Evolutionary conservation across 2,329 filamentous ascomycete species (phyloP).

Genomic region (Cladosporium sp.): DNA sequence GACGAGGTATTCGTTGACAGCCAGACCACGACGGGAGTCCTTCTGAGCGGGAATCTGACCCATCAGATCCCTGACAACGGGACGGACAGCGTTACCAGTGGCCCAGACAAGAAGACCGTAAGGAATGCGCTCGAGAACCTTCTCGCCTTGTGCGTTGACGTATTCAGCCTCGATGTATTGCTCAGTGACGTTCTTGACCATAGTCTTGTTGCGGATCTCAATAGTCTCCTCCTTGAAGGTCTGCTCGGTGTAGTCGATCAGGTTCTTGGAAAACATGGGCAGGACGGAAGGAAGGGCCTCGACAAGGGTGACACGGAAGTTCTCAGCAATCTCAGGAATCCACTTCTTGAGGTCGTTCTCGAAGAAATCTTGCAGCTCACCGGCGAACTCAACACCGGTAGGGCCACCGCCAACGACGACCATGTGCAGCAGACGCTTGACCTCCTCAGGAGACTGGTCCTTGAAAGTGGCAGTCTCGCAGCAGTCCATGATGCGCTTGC

Average conservation of each 20-base stretch:
- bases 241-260: slow-evolving; percentile 99
- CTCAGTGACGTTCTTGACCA: slow-evolving; percentile 95
- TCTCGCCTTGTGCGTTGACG: slow-evolving; percentile 75
- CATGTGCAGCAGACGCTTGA: slow-evolving; percentile 95
- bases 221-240: slow-evolving; percentile 99
- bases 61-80: slow-evolving; percentile 88
- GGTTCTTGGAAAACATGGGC: slow-evolving; percentile 96
- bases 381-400: slow-evolving; percentile 96
- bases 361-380: slow-evolving; percentile 98
- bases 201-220: slow-evolving; percentile 94
- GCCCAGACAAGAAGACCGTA: slow-evolving; percentile 98
- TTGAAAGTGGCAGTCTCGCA: slow-evolving; percentile 98
- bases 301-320: slow-evolving; percentile 96
- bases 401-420: slow-evolving; percentile 81
- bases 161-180: slow-evolving; percentile 89
- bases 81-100: slow-evolving; percentile 89
- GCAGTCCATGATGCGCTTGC: slow-evolving; percentile 99
- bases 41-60: slow-evolving; percentile 87
- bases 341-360: slow-evolving; percentile 97
- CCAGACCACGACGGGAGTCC: slow-evolving; percentile 87
- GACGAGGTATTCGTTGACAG: slow-evolving; percentile 97
- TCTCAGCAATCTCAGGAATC: slow-evolving; percentile 88
- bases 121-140: slow-evolving; percentile 74
- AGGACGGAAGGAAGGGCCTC: slow-evolving; percentile 93
- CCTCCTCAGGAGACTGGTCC: slow-evolving; percentile 80